phyloP scores from a whole-genome alignment of 2,329 filamentous ascomycete genomes.

The Monilinia fructicola region DNA sequence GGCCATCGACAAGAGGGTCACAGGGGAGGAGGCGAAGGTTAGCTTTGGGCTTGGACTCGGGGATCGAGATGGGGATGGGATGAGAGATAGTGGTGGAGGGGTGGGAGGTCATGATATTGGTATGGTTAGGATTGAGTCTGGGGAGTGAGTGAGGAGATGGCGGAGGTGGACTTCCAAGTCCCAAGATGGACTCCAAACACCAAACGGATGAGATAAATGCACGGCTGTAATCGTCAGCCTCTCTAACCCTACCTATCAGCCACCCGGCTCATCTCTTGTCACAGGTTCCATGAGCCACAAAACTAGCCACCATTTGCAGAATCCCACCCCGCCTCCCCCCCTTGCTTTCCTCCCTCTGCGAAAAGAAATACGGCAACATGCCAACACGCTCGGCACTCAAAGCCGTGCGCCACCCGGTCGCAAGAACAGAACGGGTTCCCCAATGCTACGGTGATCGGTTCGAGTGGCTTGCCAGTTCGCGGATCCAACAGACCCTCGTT shows the following conservation, averaged over 20 bases:
- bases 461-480: not conserved
- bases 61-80: not conserved
- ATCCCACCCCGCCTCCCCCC: not conserved
- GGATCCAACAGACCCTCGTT: not conserved
- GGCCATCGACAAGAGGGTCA: conserved; percentile 21
- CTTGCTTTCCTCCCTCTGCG: not conserved
- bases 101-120: not conserved
- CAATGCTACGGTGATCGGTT: not conserved
- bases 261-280: not conserved
- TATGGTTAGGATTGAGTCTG: no score
- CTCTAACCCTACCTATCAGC: not conserved
- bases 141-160: no score
- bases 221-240: no score
- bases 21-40: conserved; percentile 12
- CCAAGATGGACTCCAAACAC: not conserved
- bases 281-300: not conserved
- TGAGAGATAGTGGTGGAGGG: not conserved
- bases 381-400: not conserved
- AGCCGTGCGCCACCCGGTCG: not conserved
- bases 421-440: not conserved
- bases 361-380: not conserved
- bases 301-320: not conserved
- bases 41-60: not conserved
- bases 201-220: not conserved
- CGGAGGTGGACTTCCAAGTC: no score